A percentile compares a stretch with the other conserved stretches of the same genome.
phyloP scores from a whole-genome alignment of 176 grass and related monocot genomes.

The Elaeis guineensis region DNA sequence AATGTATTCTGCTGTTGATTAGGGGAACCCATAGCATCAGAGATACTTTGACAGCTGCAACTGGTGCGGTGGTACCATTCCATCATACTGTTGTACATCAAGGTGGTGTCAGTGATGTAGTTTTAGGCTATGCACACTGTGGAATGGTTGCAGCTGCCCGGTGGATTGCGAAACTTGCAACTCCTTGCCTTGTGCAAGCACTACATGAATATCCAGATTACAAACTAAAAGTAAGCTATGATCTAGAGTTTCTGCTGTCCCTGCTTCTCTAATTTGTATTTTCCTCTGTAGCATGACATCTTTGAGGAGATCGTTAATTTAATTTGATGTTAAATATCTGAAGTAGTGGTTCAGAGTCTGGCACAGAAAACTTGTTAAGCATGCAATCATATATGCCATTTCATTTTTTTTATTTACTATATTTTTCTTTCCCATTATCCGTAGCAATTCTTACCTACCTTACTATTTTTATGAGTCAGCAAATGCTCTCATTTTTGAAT shows the following conservation, averaged over 20 bases:
- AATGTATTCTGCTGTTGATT: conserved; percentile 81
- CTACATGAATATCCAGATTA: conserved; percentile 60
- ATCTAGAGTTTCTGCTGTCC: neutral
- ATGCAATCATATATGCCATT: no score
- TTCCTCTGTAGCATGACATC: no score
- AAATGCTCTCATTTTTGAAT: no score
- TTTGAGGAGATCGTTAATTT: no score
- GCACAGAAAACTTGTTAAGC: no score
- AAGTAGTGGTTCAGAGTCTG: no score
- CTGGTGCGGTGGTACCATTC: conserved; percentile 90
- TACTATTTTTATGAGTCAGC: no score
- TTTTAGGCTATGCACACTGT: conserved; percentile 98
- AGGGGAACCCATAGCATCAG: conserved; percentile 97
- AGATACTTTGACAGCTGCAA: conserved; percentile 92
- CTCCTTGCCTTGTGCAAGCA: conserved; percentile 65
- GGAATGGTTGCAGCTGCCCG: conserved; percentile 98
- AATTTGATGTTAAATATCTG: no score
- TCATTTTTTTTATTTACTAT: no score
- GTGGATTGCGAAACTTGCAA: conserved; percentile 91
- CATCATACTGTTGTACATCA: conserved; percentile 89
- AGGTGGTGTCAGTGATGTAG: conserved; percentile 81
- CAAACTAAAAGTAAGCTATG: conserved; percentile 51
- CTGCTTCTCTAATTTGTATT: neutral
- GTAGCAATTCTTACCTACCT: no score
- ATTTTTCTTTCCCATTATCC: no score